phyloP scores from a whole-genome alignment of 306 rosid genomes.

The Begonia loranthoides region DNA sequence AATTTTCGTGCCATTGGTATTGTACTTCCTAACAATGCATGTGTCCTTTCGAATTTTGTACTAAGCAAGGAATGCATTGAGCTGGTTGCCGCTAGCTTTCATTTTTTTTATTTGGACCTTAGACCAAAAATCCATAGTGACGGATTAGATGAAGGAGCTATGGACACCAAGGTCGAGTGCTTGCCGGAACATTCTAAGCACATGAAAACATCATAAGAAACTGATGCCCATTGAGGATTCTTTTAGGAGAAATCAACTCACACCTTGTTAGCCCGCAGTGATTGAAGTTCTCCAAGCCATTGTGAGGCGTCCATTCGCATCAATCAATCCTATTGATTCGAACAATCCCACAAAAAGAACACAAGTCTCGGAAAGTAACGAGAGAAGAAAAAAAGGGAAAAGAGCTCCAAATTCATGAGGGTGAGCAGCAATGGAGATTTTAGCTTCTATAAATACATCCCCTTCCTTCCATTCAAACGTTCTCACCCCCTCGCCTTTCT shows the following conservation, averaged over 20 bases:
- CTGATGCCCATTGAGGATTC: constrained; percentile 99
- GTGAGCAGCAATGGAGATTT: too few relatives aligned
- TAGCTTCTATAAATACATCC: too few relatives aligned
- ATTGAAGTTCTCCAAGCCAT: constrained; percentile 85
- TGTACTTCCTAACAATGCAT: constrained; percentile 70
- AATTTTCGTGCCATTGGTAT: constrained; percentile 61
- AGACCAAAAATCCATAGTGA: constrained; percentile 94
- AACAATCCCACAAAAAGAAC: too few relatives aligned
- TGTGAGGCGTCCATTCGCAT: constrained; percentile 66
- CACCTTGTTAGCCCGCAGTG: constrained; percentile 61
- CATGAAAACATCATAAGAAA: constrained; percentile 92
- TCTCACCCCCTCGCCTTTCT: too few relatives aligned
- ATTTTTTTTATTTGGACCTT: constrained; percentile 91
- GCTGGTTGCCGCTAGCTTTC: constrained; percentile 92
- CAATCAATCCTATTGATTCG: too few relatives aligned
- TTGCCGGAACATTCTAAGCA: constrained; percentile 96
- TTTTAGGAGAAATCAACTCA: constrained; percentile 92
- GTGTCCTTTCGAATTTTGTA: constrained; percentile 79
- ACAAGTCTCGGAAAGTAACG: too few relatives aligned
- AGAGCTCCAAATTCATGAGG: too few relatives aligned
- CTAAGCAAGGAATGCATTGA: constrained; percentile 55
- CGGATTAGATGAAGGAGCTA: constrained; percentile 85
- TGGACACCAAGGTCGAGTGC: constrained; percentile 90
- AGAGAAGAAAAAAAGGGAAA: too few relatives aligned
- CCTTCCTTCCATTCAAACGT: too few relatives aligned